Evolutionary conservation across 2,329 filamentous ascomycete species (phyloP).

Genomic region (Chaetothyriales sp.): DNA sequence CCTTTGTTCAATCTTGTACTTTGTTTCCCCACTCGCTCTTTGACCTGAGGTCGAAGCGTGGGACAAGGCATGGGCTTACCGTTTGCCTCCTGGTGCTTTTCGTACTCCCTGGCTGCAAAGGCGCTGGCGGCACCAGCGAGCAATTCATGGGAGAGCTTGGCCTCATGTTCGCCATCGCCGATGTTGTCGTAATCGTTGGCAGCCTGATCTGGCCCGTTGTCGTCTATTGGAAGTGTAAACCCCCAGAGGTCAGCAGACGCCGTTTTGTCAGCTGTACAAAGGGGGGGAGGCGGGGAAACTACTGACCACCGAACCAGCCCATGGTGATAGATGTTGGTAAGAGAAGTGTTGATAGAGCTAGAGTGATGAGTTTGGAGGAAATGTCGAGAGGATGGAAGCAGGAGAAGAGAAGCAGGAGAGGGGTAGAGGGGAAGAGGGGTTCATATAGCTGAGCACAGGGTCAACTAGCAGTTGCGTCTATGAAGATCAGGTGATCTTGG

Average conservation of each 20-base stretch:
- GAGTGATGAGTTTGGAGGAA: background rate
- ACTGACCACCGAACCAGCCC: slow-evolving; percentile 18
- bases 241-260: slow-evolving; percentile 1
- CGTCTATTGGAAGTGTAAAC: background rate
- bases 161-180: slow-evolving; percentile 38
- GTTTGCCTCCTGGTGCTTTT: background rate
- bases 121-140: slow-evolving; percentile 41
- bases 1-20: background rate
- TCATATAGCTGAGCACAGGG: background rate
- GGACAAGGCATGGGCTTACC: background rate
- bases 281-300: too few relatives aligned
- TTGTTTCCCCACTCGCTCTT: background rate
- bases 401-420: background rate
- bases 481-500: too few relatives aligned
- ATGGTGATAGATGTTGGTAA: slow-evolving; percentile 17
- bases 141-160: slow-evolving; percentile 56
- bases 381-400: background rate
- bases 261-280: background rate
- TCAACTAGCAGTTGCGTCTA: background rate
- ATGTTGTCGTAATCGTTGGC: background rate
- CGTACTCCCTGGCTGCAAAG: background rate
- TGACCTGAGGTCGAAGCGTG: background rate
- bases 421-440: background rate
- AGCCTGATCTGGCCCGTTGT: background rate
- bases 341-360: background rate